Conservation (phyloP, 78 protist genomes). For the Cavenderia fasciculata region DNA sequence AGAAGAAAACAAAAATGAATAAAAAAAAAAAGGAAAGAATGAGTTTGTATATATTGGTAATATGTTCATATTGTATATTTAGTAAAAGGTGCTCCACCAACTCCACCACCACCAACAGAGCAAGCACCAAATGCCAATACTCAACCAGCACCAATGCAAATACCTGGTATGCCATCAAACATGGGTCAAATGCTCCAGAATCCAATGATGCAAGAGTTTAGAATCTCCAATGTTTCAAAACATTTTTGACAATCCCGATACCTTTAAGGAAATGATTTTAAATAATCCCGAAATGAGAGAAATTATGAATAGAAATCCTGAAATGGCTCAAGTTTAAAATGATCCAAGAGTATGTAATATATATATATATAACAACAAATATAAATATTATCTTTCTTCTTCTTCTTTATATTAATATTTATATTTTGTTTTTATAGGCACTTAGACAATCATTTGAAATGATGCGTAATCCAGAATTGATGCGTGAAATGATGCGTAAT, state of each 20-base stretch:
- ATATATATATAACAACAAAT: not conserved
- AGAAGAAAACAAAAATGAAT: too few relatives aligned
- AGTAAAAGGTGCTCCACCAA: slow-evolving; percentile 75
- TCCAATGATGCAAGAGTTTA: slow-evolving; percentile 86
- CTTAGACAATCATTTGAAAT: slow-evolving; percentile 87
- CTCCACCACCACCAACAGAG: slow-evolving; percentile 61
- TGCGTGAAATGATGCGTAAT: slow-evolving; percentile 93
- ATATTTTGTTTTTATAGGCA: not conserved
- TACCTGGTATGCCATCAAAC: slow-evolving; percentile 67
- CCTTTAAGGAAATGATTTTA: slow-evolving; percentile 81
- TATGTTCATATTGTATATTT: slow-evolving; percentile 90
- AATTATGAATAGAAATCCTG: slow-evolving; percentile 90
- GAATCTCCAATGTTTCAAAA: slow-evolving; percentile 82
- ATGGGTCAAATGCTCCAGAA: slow-evolving; percentile 44
- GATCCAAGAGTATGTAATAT: slow-evolving; percentile 81
- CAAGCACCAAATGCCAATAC: slow-evolving; percentile 49
- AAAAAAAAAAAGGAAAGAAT: not conserved
- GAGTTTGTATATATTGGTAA: not conserved
- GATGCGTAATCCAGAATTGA: slow-evolving; percentile 91
- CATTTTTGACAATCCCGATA: slow-evolving; percentile 87
- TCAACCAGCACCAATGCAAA: slow-evolving; percentile 13
- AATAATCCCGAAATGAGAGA: slow-evolving; percentile 90
- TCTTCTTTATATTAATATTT: not conserved
- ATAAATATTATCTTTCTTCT: not conserved
- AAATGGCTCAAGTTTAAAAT: slow-evolving; percentile 85